phyloP scores from a whole-genome alignment of 2,329 filamentous ascomycete species.

The Aspergillus sergii region DNA sequence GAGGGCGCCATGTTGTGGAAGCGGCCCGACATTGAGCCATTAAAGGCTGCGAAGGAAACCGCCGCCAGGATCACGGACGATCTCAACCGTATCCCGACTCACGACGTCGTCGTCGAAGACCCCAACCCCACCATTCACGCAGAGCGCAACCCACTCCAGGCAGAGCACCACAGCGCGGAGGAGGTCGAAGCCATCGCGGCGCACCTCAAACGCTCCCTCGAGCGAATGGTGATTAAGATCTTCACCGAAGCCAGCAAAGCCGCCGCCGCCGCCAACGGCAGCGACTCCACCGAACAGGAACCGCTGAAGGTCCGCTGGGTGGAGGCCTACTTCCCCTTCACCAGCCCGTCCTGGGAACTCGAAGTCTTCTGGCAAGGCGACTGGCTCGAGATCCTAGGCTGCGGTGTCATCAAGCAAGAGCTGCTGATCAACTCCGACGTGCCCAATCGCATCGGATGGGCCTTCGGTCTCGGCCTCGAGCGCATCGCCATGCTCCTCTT shows the following conservation, averaged over 20 bases:
- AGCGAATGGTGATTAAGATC: conserved; percentile 86
- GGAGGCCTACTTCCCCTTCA: conserved; percentile 97
- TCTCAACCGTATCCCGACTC: conserved; percentile 69
- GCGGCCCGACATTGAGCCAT: conserved; percentile 48
- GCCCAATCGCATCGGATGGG: conserved; percentile 81
- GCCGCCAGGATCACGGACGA: conserved; percentile 68
- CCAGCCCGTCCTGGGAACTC: conserved; percentile 91
- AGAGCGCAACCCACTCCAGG: conserved; percentile 81
- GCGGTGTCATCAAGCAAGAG: conserved; percentile 82
- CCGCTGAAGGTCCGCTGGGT: conserved; percentile 89
- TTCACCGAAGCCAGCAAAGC: conserved; percentile 77
- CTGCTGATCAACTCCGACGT: conserved; percentile 77
- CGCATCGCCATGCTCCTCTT: conserved; percentile 97
- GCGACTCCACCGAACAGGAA: conserved; percentile 56
- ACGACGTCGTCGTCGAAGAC: conserved; percentile 79
- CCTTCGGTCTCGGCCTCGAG: conserved; percentile 91
- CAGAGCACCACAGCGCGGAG: conserved; percentile 66
- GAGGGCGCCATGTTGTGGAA: conserved; percentile 93
- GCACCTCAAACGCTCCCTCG: conserved; percentile 86
- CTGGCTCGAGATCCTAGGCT: conserved; percentile 96
- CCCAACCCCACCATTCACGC: conserved; percentile 76
- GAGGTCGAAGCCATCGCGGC: conserved; percentile 81
- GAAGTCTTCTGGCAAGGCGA: conserved; percentile 93
- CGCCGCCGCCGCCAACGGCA: conserved; percentile 58
- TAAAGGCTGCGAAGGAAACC: conserved; percentile 48